Base-by-base conservation (phyloP, 352 stramenopile genomes). In the Phytophthora sansomeana region DNA sequence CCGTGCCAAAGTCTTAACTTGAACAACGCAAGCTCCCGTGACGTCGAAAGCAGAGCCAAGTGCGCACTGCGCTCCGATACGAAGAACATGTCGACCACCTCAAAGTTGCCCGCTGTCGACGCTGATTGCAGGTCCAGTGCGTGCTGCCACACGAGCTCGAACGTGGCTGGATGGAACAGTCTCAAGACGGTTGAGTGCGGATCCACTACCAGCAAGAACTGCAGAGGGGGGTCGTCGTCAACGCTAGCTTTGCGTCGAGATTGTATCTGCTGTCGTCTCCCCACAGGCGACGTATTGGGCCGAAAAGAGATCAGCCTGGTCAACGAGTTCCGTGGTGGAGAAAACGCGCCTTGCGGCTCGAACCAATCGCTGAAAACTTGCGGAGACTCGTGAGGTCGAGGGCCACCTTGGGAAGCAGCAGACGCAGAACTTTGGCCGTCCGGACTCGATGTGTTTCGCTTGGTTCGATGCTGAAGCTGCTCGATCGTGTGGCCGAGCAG, bases 161-260 rank as follows among this genome's bases (percentile, higher is more conserved):
- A 51, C 7, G 71, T 68, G 4, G 47, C 62, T 11, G 61, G 70
- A 19, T 78, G 66, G 48, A 69, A 58, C 13, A 78, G 42, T 7
- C 49, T 59, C 16, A 78, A 14, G n/a, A 63, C 28, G 11, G 61
- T 68, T 11, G 71, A 67, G 13, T 62, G 16, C 19, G 24, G 57
- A 21, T 78, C 71, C 49, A 78, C 26, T 17, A 70, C 66, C 36
- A 72, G 41, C 19, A 78, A n/a, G 28, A 78, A 74, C 49, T 78
- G 67, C 48, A 73, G 54, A 7, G 53, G 55, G 19, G 30, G 28
- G n/a, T 64, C 58, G 3, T 60, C 48, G 3, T 62, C 54, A 5
- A 30, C 26, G 36, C 17, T 26, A 14, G 29, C 3, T 17, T 63
- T 77, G 6, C 50, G 58, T 50, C 36, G 29, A 9, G 30, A 6